Conservation (phyloP, 495 filamentous ascomycete species). For the Penicillium malachiteum region DNA sequence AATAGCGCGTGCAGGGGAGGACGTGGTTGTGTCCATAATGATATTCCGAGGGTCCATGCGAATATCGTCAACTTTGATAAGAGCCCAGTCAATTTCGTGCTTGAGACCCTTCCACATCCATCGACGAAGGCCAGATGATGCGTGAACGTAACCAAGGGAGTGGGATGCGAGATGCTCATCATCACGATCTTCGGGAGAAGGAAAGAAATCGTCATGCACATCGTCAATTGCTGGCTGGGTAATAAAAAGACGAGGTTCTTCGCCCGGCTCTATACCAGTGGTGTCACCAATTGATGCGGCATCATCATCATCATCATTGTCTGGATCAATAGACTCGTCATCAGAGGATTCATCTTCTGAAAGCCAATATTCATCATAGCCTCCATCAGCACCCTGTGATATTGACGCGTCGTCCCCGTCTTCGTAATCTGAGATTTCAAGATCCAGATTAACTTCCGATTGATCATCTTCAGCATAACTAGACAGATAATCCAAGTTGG, state of each 20-base stretch:
- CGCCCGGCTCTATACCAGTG: conserved; percentile 71
- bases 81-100: conserved; percentile 95
- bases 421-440: conserved; percentile 52
- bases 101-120: conserved; percentile 62
- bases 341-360: conserved; percentile 50
- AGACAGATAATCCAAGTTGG: conserved; percentile 30
- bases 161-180: conserved; percentile 76
- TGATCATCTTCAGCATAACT: conserved; percentile 33
- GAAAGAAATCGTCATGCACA: conserved; percentile 76
- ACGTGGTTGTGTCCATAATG: conserved; percentile 48
- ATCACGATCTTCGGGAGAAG: conserved; percentile 57
- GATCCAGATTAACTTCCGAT: conserved; percentile 38
- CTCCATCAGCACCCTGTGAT: conserved; percentile 28
- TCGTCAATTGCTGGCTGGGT: conserved; percentile 90
- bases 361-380: conserved; percentile 40
- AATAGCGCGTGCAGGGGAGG: conserved; percentile 7
- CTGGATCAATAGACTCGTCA: conserved; percentile 41
- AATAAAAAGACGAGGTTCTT: conserved; percentile 68
- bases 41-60: conserved; percentile 71
- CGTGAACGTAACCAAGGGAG: conserved; percentile 77
- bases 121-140: conserved; percentile 82
- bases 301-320: conserved; percentile 58
- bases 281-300: conserved; percentile 76
- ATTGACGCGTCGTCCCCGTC: conserved; percentile 39
- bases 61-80: conserved; percentile 75